Conservation (phyloP, 23 red algal genomes). For the Gracilaria gracilis region DNA sequence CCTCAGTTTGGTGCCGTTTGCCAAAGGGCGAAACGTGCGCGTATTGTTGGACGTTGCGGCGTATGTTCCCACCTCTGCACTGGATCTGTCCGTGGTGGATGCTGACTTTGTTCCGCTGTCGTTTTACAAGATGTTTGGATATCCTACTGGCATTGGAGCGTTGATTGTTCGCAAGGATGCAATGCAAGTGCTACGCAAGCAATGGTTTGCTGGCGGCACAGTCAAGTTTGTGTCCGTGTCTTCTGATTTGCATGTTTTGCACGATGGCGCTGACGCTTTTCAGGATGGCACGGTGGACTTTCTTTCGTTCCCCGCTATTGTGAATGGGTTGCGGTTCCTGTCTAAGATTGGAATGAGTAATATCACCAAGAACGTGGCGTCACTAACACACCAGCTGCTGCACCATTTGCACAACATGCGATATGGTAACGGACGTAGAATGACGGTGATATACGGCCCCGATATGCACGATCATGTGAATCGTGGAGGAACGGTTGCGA, state of each 20-base stretch:
- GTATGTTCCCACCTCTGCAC: conserved; percentile 36
- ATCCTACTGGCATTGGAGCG: conserved; percentile 77
- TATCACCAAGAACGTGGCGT: conserved; percentile 17
- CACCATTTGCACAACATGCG: conserved; percentile 16
- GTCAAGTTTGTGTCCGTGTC: conserved; percentile 56
- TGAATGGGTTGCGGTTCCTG: conserved; percentile 38
- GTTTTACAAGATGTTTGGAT: conserved; percentile 87
- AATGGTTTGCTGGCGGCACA: conserved; percentile 69
- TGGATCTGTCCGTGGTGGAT: conserved; percentile 48
- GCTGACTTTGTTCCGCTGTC: conserved; percentile 64
- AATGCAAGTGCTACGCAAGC: conserved; percentile 21
- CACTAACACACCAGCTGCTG: conserved; percentile 35
- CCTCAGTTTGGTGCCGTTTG: conserved; percentile 31
- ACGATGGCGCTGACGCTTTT: conserved; percentile 39
- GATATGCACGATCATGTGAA: background rate
- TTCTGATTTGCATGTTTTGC: conserved; percentile 28
- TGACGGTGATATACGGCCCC: conserved; percentile 41
- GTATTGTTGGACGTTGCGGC: conserved; percentile 68
- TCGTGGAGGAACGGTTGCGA: conserved; percentile 41
- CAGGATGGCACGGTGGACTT: conserved; percentile 70
- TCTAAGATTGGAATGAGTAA: conserved; percentile 47
- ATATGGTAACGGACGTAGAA: conserved; percentile 25
- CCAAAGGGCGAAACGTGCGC: background rate
- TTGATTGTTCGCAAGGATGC: conserved; percentile 59
- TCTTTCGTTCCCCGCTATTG: conserved; percentile 51